Conservation (phyloP, 2,329 filamentous ascomycete genomes). For the Diaporthe citrichinensis region DNA sequence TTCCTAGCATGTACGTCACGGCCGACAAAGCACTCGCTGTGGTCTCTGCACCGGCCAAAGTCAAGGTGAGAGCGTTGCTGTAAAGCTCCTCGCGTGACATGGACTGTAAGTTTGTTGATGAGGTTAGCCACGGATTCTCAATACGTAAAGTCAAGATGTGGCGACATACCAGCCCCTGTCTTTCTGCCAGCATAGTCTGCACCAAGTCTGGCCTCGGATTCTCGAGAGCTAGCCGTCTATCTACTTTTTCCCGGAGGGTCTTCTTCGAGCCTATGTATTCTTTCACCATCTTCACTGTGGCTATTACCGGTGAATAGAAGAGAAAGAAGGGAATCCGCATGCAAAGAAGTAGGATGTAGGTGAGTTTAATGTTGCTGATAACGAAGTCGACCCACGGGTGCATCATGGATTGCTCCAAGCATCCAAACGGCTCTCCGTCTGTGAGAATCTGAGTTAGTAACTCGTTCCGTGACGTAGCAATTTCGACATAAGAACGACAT, state of each 20-base stretch:
- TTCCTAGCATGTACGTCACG: constrained; percentile 54
- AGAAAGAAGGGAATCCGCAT: constrained; percentile 16
- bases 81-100: constrained; percentile 42
- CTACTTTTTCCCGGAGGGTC: constrained; percentile 10
- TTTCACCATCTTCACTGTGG: constrained; percentile 5
- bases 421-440: constrained; percentile 32
- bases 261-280: constrained; percentile 3
- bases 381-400: constrained; percentile 22
- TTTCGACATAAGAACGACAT: not conserved
- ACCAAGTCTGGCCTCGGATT: constrained; percentile 21
- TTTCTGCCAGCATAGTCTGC: constrained; percentile 12
- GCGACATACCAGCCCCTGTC: constrained; percentile 6
- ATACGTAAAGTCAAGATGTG: not conserved
- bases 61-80: constrained; percentile 45
- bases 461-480: not conserved
- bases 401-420: constrained; percentile 16
- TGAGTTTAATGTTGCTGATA: constrained; percentile 23
- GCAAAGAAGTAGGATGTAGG: constrained; percentile 28
- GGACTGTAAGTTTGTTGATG: not conserved
- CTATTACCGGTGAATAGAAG: constrained; percentile 5
- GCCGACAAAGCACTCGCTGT: constrained; percentile 60
- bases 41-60: constrained; percentile 64
- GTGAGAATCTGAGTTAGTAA: not conserved
- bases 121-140: not conserved
- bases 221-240: constrained; percentile 10